These are phyloP conservation scores for Chrysanthemum makinoi DNA, from an alignment of 129 eudicot genomes.

Conservation along the genomic window DNA sequence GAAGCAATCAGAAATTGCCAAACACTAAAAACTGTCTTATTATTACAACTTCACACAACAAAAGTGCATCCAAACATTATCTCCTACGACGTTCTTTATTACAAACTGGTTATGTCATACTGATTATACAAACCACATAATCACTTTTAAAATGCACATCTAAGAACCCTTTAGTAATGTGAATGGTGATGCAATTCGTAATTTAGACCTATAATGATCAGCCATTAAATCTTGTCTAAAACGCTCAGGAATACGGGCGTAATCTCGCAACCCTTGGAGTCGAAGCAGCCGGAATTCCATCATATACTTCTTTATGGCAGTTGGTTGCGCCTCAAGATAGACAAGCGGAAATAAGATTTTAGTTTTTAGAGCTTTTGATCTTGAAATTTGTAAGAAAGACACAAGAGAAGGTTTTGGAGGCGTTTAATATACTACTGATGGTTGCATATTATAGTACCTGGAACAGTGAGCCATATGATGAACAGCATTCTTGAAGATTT, in stretches of 20 bases:
- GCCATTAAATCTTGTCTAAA: neutral
- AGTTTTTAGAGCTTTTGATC: constrained; percentile 26
- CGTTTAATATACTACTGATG: neutral
- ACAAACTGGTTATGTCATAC: no score
- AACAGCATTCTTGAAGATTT: neutral
- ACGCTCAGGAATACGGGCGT: constrained; percentile 79
- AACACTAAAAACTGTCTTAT: no score
- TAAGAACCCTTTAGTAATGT: neutral
- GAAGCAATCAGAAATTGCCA: no score
- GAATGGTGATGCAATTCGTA: neutral
- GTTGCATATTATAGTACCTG: constrained; percentile 3
- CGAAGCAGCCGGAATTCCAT: constrained; percentile 72
- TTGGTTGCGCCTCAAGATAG: constrained; percentile 78
- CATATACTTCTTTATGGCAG: constrained; percentile 80
- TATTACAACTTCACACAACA: no score
- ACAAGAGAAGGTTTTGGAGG: neutral
- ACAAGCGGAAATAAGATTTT: constrained; percentile 65
- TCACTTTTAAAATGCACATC: neutral
- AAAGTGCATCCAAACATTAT: no score
- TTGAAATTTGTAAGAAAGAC: neutral
- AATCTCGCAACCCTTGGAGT: constrained; percentile 78
- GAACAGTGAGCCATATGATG: neutral
- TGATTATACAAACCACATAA: no score
- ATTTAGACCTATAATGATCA: neutral
- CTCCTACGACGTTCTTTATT: no score